Percentiles rank a stretch among this genome's conserved stretches.
Conservation (phyloP, 768 basidiomycete genomes). For the Mycena epipterygia region DNA sequence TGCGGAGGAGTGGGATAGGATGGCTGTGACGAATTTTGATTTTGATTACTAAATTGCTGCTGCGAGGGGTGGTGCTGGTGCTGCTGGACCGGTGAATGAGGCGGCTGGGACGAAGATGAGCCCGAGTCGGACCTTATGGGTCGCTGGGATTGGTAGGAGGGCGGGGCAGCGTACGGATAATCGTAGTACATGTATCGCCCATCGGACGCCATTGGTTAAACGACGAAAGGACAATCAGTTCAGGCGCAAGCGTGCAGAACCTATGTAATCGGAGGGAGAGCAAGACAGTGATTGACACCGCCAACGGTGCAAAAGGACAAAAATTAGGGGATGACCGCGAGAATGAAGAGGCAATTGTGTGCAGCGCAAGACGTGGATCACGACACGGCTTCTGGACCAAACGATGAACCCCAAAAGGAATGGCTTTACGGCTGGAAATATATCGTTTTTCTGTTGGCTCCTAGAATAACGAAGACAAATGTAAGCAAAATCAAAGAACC, state of each 20-base stretch:
- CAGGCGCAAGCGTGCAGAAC: background rate
- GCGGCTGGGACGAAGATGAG: constrained; percentile 32
- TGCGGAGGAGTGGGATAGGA: constrained; percentile 22
- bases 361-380: constrained; percentile 28
- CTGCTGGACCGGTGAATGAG: constrained; percentile 32
- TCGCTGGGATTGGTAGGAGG: constrained; percentile 33
- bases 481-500: constrained; percentile 26
- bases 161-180: constrained; percentile 28
- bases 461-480: constrained; percentile 31
- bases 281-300: constrained; percentile 21
- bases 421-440: constrained; percentile 24
- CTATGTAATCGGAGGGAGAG: background rate
- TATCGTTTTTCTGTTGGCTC: constrained; percentile 15
- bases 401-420: constrained; percentile 40
- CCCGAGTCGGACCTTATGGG: constrained; percentile 36
- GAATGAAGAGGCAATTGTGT: constrained; percentile 23
- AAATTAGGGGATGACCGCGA: constrained; percentile 22
- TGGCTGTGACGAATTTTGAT: constrained; percentile 21
- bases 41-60: constrained; percentile 24
- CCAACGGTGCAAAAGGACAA: background rate
- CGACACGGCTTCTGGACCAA: constrained; percentile 23
- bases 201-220: constrained; percentile 32
- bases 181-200: constrained; percentile 36
- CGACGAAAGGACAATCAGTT: background rate
- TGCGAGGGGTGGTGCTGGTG: constrained; percentile 28